Base-by-base conservation (phyloP, 1,284 basidiomycete genomes). In the Erythrobasidium hasegawianum region DNA sequence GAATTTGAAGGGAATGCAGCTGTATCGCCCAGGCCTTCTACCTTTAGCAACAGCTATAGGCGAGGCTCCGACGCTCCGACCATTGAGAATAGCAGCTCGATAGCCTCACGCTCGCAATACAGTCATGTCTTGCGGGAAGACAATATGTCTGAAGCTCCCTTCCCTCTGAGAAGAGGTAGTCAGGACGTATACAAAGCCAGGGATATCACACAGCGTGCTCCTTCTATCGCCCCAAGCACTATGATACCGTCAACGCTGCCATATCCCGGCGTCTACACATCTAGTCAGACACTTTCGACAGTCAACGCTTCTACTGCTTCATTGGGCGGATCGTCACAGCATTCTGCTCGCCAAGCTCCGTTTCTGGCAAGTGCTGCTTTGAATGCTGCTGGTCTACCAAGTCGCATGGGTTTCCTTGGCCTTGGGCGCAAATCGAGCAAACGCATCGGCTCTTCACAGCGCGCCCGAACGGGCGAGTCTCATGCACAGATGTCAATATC, bases 241-340 rank as follows among this genome's bases (percentile, higher is more conserved):
- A 65, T 65, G 62, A 52, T 65, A 13, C 62, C 62, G n/a, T 57
- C 55, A 4, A 65, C 55, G 16, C 57, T 65, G 38, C 62, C 62
- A 7, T 65, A 65, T 43, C 62, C 62, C 2, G 62, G 62, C 16
- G 62, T 65, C 13, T 65, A 65, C 38, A 52, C 53, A 27, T 41
- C 53, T n/a, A 57, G 38, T 11, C 55, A 58, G 33, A 65, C 62
- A 1, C 43, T 47, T 8, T 47, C 43, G 16, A 47, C 43, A 18
- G 8, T 14, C 7, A 24, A 24, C 8, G 43, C 43, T 16, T n/a
- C 22, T 4, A 18, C 43, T 47, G 43, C 22, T 24, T n/a, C 43
- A 4, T 16, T 24, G 14, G n/a, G 22, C 8, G 16, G n/a, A 24
- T 5, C 14, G 8, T 47, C 43, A 18, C 43, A 47, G 43, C 43